Evolutionary conservation across 2,329 filamentous ascomycete species (phyloP).

Genomic region (Thielaviopsis populi): DNA sequence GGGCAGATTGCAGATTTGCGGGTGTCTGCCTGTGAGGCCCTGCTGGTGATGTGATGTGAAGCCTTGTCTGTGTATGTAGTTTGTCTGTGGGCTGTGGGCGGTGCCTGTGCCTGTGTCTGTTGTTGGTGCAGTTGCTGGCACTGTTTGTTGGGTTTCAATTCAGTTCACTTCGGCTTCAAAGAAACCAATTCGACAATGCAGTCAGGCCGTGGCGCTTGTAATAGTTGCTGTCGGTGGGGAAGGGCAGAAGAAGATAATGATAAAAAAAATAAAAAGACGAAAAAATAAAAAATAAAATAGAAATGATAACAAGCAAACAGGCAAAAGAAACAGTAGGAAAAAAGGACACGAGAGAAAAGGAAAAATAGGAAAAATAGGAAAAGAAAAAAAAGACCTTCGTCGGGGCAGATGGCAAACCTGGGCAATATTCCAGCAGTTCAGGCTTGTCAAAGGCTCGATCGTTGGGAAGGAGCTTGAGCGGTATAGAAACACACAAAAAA

Average conservation of each 20-base stretch:
- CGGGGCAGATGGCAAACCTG: slow-evolving; percentile 9
- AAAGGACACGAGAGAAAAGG: background rate
- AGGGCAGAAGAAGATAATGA: background rate
- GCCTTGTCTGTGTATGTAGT: background rate
- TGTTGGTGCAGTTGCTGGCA: no score
- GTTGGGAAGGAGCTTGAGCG: background rate
- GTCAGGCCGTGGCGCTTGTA: slow-evolving; percentile 1
- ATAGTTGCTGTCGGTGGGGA: background rate
- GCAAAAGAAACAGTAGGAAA: background rate
- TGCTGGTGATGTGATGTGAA: no score
- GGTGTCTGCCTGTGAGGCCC: background rate
- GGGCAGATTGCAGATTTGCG: background rate
- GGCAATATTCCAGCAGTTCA: slow-evolving; percentile 17
- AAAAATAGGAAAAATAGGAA: background rate
- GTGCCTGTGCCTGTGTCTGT: background rate
- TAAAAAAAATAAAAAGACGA: background rate
- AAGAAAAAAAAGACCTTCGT: slow-evolving; percentile 1
- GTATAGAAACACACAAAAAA: no score
- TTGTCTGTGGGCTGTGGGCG: background rate
- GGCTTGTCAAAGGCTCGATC: slow-evolving; percentile 9
- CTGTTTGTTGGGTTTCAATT: slow-evolving; percentile 2
- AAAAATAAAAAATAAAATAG: background rate
- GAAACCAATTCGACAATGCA: slow-evolving; percentile 1
- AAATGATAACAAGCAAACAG: no score
- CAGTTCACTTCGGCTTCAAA: background rate